Conservation (phyloP, 1,284 basidiomycete genomes). For the Pisolithus thermaeus region DNA sequence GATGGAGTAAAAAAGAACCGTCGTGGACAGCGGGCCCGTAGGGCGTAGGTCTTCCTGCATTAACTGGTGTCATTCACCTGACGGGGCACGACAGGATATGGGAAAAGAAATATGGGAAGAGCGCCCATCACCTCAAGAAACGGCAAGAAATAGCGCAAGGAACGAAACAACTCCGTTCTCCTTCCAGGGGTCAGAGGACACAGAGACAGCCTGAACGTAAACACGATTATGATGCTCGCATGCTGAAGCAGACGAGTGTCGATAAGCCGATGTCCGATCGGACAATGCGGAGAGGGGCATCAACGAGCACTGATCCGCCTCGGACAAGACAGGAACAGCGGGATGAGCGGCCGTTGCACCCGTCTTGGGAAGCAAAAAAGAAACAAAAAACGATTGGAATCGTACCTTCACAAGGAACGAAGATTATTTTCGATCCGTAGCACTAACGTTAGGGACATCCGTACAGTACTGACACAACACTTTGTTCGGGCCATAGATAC, state of each 20-base stretch:
- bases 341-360: conserved; percentile 60
- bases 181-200: conserved; percentile 1
- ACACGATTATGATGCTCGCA: not conserved
- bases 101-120: conserved; percentile 93
- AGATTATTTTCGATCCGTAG: conserved; percentile 52
- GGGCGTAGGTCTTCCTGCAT: conserved; percentile 63
- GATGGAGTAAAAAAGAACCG: conserved; percentile 77
- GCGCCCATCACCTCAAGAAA: conserved; percentile 87
- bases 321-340: conserved; percentile 4
- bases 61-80: conserved; percentile 5
- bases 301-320: not conserved
- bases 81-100: conserved; percentile 63
- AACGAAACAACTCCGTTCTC: conserved; percentile 7
- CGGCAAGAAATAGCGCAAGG: conserved; percentile 31
- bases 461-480: not conserved
- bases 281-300: not conserved
- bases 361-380: conserved; percentile 90
- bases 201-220: conserved; percentile 8
- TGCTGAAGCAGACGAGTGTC: conserved; percentile 10
- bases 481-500: not conserved
- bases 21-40: conserved; percentile 84
- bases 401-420: conserved; percentile 57
- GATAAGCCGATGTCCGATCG: conserved; percentile 11
- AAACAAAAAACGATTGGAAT: conserved; percentile 58
- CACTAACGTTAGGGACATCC: not conserved